Conservation (phyloP, 2,329 filamentous ascomycete genomes). For the Colletotrichum gigasporum region DNA sequence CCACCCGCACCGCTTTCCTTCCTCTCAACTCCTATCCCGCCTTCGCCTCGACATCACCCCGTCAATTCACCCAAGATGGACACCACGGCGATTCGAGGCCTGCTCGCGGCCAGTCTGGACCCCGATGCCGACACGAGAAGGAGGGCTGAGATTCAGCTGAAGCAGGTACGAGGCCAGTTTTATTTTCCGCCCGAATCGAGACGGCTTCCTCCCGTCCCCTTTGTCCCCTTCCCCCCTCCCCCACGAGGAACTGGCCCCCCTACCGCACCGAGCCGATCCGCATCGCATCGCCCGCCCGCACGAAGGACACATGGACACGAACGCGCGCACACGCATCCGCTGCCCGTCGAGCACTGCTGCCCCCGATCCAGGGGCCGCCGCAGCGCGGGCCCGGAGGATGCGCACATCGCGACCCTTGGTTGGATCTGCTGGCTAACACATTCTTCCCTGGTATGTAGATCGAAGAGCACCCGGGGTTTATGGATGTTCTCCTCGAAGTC, state of each 20-base stretch:
- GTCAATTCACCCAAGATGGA: slow-evolving; percentile 66
- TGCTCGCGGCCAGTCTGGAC: slow-evolving; percentile 80
- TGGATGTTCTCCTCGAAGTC: slow-evolving; percentile 89
- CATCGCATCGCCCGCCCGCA: slow-evolving; percentile 8
- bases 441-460: slow-evolving; percentile 65
- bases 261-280: slow-evolving; percentile 27
- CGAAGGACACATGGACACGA: background rate
- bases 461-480: slow-evolving; percentile 89
- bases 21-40: slow-evolving; percentile 33
- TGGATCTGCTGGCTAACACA: slow-evolving; percentile 26
- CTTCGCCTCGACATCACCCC: slow-evolving; percentile 32
- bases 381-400: too few species aligned
- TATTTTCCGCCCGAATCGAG: slow-evolving; percentile 5
- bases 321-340: slow-evolving; percentile 11
- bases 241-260: slow-evolving; percentile 29
- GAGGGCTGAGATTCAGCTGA: slow-evolving; percentile 82
- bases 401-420: slow-evolving; percentile 24
- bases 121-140: slow-evolving; percentile 78
- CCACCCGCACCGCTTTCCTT: slow-evolving; percentile 32
- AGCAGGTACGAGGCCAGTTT: slow-evolving; percentile 69
- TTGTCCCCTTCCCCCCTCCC: slow-evolving; percentile 16
- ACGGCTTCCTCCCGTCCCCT: slow-evolving; percentile 14
- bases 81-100: slow-evolving; percentile 76
- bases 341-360: slow-evolving; percentile 20
- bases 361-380: slow-evolving; percentile 5